Base-by-base conservation (phyloP, 2,329 filamentous ascomycete species). In the Colletotrichum musae region DNA sequence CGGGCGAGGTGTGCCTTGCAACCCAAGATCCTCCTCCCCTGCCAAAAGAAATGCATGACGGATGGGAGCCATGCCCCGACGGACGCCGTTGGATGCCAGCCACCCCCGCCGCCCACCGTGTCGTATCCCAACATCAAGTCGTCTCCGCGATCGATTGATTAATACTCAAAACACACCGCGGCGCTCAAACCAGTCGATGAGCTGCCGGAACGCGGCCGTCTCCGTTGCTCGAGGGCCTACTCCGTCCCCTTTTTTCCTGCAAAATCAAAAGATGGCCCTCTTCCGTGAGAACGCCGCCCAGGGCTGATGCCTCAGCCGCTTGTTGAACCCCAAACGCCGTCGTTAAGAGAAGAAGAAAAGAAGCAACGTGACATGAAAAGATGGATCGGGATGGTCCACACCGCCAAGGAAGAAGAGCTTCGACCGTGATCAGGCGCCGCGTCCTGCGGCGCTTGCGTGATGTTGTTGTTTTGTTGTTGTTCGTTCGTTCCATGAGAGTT, bases 81-180 rank as follows among this genome's bases (percentile, higher is more conserved):
- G 67, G 62, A 70, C 67, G 67, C 67, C 63, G 26, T 70, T 70
- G 67, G 67, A 70, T 61, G 67, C 63, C 63, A 70, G 63, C 56
- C 67, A 61, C 67, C 62, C 32, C 57, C 57, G 51, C 52, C 63
- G 63, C 51, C 61, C 43, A 61, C 67, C 67, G 67, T 67, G 47
- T 67, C 57, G 57, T 70, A 70, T 61, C 62, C 67, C 67, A 70
- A 70, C 67, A 67, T 61, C 62, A 70, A 62, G 67, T 67, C 63
- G 56, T 70, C 67, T 70, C 67, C 67, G 67, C 63, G 67, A 70
- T 70, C 51, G 57, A 53, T 67, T 67, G 66, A 69, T 66, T 69
- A 65, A 67, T 61, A 70, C 67, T 70, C 67, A 70, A 70, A 70
- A 70, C 62, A 52, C 51, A 70, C 57, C 67, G 67, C 57, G 57